Evolutionary conservation across 257 asterid genomes (phyloP).

Genomic region (Capsicum baccatum): DNA sequence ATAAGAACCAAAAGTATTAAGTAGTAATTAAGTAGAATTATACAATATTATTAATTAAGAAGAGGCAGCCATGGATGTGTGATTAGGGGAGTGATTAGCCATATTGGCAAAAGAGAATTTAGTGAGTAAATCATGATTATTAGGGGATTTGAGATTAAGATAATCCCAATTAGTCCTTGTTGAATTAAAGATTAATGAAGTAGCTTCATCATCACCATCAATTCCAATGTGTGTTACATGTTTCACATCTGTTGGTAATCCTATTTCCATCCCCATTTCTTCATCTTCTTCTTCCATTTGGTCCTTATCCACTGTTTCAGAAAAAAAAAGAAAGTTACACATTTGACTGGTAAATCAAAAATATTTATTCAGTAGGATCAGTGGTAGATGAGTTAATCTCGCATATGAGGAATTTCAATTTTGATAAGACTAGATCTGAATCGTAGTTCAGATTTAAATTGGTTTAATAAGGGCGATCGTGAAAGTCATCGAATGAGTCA

Average conservation of each 20-base stretch:
- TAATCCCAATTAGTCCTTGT: constrained; percentile 21
- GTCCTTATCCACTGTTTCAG: constrained; percentile 34
- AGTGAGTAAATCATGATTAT: constrained; percentile 23
- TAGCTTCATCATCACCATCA: constrained; percentile 39
- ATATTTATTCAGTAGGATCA: neutral
- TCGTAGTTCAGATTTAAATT: too few species aligned
- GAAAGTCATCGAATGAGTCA: too few species aligned
- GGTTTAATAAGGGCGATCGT: too few species aligned
- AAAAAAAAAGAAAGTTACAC: neutral
- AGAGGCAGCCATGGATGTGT: neutral
- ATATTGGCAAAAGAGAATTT: constrained; percentile 16
- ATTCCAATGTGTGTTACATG: constrained; percentile 53
- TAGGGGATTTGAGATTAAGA: constrained; percentile 8
- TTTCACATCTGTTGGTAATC: constrained; percentile 54
- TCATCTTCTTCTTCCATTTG: constrained; percentile 26
- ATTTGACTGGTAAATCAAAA: neutral
- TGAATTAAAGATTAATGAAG: constrained; percentile 21
- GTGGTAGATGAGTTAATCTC: neutral
- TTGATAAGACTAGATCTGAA: too few species aligned
- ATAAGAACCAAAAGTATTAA: neutral
- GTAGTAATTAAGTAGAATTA: neutral
- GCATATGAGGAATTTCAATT: too few species aligned
- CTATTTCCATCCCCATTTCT: constrained; percentile 48
- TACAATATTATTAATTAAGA: constrained; percentile 19
- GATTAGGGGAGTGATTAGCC: constrained; percentile 10